These are phyloP conservation scores for Orbilia oligospora DNA, from an alignment of 2,329 filamentous ascomycete genomes.

Conservation along the genomic window DNA sequence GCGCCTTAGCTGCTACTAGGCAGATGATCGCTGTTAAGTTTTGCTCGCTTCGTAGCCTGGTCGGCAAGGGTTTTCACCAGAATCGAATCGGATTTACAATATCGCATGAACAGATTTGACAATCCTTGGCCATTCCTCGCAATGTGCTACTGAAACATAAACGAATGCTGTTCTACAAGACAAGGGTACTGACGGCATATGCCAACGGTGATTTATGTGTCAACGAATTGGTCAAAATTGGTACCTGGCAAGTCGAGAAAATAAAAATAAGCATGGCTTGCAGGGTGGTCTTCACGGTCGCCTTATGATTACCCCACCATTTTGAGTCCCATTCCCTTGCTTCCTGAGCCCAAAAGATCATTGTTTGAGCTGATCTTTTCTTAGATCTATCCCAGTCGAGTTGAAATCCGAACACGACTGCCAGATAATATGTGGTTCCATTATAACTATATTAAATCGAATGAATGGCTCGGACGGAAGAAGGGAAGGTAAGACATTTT, in stretches of 20 bases:
- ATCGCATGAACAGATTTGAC: conserved; percentile 42
- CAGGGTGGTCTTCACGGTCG: conserved; percentile 16
- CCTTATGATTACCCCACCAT: conserved; percentile 43
- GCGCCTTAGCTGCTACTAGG: conserved; percentile 26
- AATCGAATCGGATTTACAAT: conserved; percentile 31
- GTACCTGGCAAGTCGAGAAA: background rate
- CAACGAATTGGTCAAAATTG: conserved; percentile 34
- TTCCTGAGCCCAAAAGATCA: conserved; percentile 6
- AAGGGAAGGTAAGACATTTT: conserved; percentile 45
- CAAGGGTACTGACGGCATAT: conserved; percentile 20
- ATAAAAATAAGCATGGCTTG: conserved; percentile 58
- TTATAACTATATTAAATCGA: conserved; percentile 1
- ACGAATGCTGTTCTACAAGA: background rate
- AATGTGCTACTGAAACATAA: conserved; percentile 33
- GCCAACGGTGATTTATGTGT: conserved; percentile 46
- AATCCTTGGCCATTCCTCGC: conserved; percentile 31
- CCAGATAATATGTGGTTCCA: conserved; percentile 13
- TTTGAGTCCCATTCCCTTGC: background rate
- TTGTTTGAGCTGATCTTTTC: conserved; percentile 43
- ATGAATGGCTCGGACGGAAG: conserved; percentile 17
- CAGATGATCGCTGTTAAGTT: conserved; percentile 48
- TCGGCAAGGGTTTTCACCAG: conserved; percentile 6
- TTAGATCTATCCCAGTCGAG: conserved; percentile 40
- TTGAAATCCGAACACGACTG: conserved; percentile 29
- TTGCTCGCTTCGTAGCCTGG: conserved; percentile 37